phyloP scores from a whole-genome alignment of 352 stramenopile genomes.

The Phytophthora rubi region DNA sequence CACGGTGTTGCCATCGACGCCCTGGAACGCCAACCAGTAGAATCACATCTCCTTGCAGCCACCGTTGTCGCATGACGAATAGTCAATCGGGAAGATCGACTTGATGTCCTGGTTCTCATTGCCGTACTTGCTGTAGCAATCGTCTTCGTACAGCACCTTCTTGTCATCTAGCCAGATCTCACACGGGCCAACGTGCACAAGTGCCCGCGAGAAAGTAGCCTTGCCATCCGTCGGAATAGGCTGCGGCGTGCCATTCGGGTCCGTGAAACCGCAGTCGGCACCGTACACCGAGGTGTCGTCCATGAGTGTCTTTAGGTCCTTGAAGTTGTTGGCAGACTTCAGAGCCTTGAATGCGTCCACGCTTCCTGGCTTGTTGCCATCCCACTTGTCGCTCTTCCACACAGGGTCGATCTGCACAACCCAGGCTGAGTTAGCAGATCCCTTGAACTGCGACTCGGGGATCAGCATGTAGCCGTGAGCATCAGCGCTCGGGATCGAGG shows the following conservation, averaged over 20 bases:
- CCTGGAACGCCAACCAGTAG: constrained; percentile 54
- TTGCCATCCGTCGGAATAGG: constrained; percentile 44
- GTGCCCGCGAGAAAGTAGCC: constrained; percentile 40
- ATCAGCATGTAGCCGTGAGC: constrained; percentile 48
- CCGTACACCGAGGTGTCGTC: constrained; percentile 46
- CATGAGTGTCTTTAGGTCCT: constrained; percentile 41
- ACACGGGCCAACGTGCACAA: constrained; percentile 42
- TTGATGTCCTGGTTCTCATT: constrained; percentile 49
- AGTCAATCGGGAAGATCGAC: constrained; percentile 49
- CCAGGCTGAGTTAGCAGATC: constrained; percentile 39
- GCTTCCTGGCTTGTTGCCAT: constrained; percentile 42
- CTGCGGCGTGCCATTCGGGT: constrained; percentile 41
- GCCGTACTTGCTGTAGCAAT: constrained; percentile 43
- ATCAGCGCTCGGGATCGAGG: constrained; percentile 21
- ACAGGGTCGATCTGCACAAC: constrained; percentile 43
- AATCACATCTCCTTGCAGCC: constrained; percentile 50
- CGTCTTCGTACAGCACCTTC: constrained; percentile 39
- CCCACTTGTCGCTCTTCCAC: constrained; percentile 37
- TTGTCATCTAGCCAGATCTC: constrained; percentile 52
- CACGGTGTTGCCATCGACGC: constrained; percentile 41
- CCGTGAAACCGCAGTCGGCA: constrained; percentile 44
- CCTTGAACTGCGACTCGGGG: constrained; percentile 41
- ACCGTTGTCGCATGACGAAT: constrained; percentile 36
- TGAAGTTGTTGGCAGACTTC: constrained; percentile 41
- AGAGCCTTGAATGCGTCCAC: constrained; percentile 33